Evolutionary conservation across 106 monocot species (phyloP), one percentile per base, ranked within the genome.

Genomic region (Cymbidium sinense): DNA sequence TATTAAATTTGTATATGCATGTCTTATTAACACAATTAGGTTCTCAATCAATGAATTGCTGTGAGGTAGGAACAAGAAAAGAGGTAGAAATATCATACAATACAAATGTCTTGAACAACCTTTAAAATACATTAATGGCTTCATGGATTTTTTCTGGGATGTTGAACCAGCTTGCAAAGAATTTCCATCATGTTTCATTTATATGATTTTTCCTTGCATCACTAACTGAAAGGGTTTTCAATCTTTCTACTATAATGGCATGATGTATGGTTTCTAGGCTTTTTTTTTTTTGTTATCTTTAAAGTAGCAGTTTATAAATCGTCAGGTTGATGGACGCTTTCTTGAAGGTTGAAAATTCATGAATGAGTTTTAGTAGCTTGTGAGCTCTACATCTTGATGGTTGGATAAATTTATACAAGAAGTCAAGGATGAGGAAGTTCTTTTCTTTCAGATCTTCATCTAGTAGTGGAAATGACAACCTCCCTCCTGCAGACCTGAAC

Each of bases 401-500:
- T 21, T 39, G 37, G 21, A 23, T 67, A 30, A n/a, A 11, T 39
- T 13, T 21, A 21, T 10, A 71, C 37, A 31, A 67, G 11, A 33
- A 33, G 28, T 31, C 33, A 71, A 71, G 37, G 37, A 88, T 88
- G 87, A 85, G 85, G 71, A 84, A 82, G 51, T 85, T 88, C 76
- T 88, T 88, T 70, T 85, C 85, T 28, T 85, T 88, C 21, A 79
- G 75, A 74, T 88, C 87, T 30, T 87, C 84, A 43, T 79, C 82
- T 18, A 69, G 69, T 73, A 76, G 29, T 77, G 86, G 73, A 29
- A 77, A 70, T 70, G 77, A 72, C 44, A 83, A 50, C 41, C 7
- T 55, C 55, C 65, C 75, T 74, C 41, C 79, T 64, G 36, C 77
- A 35, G 72, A 19, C 18, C 73, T 35, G 34, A 41, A 64, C 7